A percentile compares a stretch with the other conserved stretches of the same genome.
Evolutionary conservation across 2,329 filamentous ascomycete species (phyloP).

Genomic region (Fusarium beomiforme): DNA sequence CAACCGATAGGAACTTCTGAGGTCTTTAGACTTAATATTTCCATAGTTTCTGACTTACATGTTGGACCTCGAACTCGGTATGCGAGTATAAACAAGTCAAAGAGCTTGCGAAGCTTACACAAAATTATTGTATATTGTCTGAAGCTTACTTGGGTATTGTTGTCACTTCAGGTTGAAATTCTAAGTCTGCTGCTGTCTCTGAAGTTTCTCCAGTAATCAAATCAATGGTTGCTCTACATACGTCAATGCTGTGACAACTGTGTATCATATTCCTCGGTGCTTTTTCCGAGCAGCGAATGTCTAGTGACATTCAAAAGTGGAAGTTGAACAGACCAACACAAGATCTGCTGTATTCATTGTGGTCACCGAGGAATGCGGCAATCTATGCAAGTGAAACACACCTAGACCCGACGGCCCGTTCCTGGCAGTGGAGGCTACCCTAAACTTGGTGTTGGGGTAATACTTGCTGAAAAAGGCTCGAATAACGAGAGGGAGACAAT

Average conservation of each 20-base stretch:
- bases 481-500: background rate
- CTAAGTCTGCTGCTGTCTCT: too few relatives aligned
- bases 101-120: too few relatives aligned
- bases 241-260: background rate
- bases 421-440: conserved; percentile 15
- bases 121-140: too few relatives aligned
- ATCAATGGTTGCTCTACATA: background rate
- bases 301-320: background rate
- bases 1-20: too few relatives aligned
- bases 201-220: too few relatives aligned
- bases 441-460: background rate
- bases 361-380: conserved; percentile 27
- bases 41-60: too few relatives aligned
- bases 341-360: background rate
- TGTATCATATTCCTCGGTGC: background rate
- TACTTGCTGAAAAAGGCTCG: background rate
- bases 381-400: conserved; percentile 24
- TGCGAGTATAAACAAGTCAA: too few relatives aligned
- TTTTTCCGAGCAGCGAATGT: background rate
- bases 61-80: too few relatives aligned
- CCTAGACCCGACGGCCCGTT: conserved; percentile 14
- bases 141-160: too few relatives aligned
- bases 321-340: background rate
- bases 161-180: too few relatives aligned
- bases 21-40: too few relatives aligned